phyloP scores from a whole-genome alignment of 176 grass and related monocot species.

The Rhynchospora pubera region DNA sequence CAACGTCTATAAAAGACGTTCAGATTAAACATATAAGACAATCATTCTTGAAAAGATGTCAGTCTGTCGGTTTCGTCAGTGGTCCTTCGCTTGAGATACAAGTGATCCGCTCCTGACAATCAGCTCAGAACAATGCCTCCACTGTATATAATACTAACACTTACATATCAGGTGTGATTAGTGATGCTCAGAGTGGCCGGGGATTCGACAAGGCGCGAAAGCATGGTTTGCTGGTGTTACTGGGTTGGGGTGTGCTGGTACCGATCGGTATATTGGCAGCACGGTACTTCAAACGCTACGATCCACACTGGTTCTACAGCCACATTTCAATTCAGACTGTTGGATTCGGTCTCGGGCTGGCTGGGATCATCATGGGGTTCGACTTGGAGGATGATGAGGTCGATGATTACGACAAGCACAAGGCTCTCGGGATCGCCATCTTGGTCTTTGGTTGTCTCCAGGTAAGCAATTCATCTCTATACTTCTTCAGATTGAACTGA shows the following conservation, averaged over 20 bases:
- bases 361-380: conserved; percentile 57
- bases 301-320: conserved; percentile 70
- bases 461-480: conserved; percentile 22
- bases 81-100: too few species aligned
- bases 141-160: too few species aligned
- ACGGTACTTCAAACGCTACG: conserved; percentile 60
- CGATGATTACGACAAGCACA: conserved; percentile 55
- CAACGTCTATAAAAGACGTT: too few species aligned
- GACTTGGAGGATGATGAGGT: conserved; percentile 30
- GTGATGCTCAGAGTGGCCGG: neutral
- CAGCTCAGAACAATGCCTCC: too few species aligned
- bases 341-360: conserved; percentile 43
- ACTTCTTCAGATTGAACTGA: neutral
- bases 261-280: conserved; percentile 55
- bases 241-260: conserved; percentile 79
- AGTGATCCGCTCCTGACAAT: too few species aligned
- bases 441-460: conserved; percentile 51
- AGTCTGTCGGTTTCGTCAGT: too few species aligned
- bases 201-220: conserved; percentile 23
- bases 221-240: conserved; percentile 56
- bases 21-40: too few species aligned
- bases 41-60: too few species aligned
- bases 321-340: conserved; percentile 50
- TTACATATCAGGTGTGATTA: neutral
- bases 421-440: conserved; percentile 56